These are phyloP conservation scores for Calonectria ilicicola DNA, from an alignment of 2,329 filamentous ascomycete species.

Conservation along the genomic window DNA sequence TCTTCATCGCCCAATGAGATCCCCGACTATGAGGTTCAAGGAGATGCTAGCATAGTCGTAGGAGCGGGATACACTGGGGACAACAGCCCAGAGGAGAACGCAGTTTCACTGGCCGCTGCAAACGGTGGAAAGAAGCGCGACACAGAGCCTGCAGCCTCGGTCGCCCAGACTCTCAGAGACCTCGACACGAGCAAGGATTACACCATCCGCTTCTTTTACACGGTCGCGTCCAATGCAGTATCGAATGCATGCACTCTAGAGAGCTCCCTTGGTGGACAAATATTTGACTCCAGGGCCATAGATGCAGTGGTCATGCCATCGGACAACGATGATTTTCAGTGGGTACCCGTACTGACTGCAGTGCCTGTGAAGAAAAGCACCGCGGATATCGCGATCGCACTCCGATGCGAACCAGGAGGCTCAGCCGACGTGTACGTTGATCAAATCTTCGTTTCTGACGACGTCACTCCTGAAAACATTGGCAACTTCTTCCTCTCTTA, in stretches of 20 bases:
- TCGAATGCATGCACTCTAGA: not conserved
- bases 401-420: conserved; percentile 21
- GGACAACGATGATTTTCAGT: not conserved
- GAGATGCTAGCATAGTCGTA: not conserved
- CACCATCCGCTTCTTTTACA: not conserved
- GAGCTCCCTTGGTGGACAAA: not conserved
- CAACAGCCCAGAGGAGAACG: not conserved
- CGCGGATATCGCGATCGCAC: conserved; percentile 17
- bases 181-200: not conserved
- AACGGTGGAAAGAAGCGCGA: not conserved
- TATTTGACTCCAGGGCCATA: not conserved
- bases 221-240: not conserved
- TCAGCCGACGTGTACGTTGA: conserved; percentile 24
- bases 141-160: not conserved
- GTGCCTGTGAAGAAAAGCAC: not conserved
- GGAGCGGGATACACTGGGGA: not conserved
- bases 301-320: not conserved
- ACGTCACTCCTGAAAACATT: conserved; percentile 35
- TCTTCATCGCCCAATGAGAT: not conserved
- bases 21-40: not conserved
- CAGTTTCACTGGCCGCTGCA: not conserved
- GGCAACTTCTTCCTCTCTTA: conserved; percentile 23
- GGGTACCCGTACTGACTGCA: conserved; percentile 12
- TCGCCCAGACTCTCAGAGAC: not conserved
- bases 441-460: conserved; percentile 35